phyloP scores from a whole-genome alignment of 306 rosid species.

The Rosa multiflora region DNA sequence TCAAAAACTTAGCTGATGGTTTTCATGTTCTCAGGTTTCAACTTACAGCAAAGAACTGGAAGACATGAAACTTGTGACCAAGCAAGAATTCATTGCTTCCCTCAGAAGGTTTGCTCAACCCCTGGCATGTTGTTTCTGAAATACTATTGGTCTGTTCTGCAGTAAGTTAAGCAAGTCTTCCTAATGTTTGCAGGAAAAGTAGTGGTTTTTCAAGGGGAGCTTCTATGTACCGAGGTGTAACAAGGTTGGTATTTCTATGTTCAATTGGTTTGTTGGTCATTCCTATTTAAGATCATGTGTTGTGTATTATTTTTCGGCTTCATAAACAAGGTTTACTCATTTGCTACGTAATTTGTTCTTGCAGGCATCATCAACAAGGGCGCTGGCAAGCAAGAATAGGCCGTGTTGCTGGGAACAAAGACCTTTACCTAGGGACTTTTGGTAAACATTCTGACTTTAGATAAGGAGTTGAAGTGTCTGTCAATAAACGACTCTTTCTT shows the following conservation, averaged over 20 bases:
- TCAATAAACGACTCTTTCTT: not conserved
- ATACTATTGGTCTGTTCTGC: not conserved
- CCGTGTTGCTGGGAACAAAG: conserved; percentile 98
- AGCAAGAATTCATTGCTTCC: conserved; percentile 97
- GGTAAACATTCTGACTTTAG: conserved; percentile 38
- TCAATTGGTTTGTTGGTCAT: not conserved
- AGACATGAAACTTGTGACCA: conserved; percentile 82
- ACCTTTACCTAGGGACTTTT: conserved; percentile 87
- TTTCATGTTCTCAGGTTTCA: conserved; percentile 48
- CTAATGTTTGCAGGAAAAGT: conserved; percentile 65
- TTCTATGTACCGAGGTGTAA: conserved; percentile 89
- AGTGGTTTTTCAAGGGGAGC: conserved; percentile 98
- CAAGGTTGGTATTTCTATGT: conserved; percentile 49
- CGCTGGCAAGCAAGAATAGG: conserved; percentile 99
- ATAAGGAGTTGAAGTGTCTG: not conserved
- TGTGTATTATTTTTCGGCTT: not conserved
- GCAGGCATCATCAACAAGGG: conserved; percentile 98
- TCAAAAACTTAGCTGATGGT: not conserved
- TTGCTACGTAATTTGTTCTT: not conserved
- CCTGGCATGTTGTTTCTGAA: not conserved
- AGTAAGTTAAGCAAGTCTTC: not conserved
- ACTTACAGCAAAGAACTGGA: conserved; percentile 74
- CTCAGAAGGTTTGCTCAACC: conserved; percentile 59
- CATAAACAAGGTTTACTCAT: not conserved
- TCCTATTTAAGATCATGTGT: not conserved